Percentiles rank a stretch among this genome's conserved stretches.
Evolutionary conservation across 2,329 filamentous ascomycete species (phyloP).

Genomic region (Trichoderma semiorbis): DNA sequence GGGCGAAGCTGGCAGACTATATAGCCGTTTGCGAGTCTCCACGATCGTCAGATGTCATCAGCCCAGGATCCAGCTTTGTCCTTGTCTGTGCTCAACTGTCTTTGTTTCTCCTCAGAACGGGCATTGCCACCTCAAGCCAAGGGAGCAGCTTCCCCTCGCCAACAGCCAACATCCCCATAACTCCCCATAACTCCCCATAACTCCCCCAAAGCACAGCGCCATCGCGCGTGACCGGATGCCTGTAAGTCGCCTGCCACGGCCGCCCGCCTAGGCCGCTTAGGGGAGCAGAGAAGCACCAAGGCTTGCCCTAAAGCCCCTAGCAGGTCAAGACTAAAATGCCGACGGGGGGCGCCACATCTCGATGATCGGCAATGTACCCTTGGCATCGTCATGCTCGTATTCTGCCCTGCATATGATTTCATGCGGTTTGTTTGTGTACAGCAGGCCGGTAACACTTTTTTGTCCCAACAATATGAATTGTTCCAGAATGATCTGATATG

Average conservation of each 20-base stretch:
- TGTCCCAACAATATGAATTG: neutral
- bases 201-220: neutral
- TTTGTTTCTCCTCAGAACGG: neutral
- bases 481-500: neutral
- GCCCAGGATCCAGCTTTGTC: neutral
- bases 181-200: neutral
- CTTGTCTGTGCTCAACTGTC: neutral
- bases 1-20: neutral
- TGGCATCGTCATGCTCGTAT: slow-evolving; percentile 8
- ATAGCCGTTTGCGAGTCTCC: neutral
- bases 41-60: neutral
- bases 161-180: neutral
- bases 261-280: neutral
- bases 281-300: neutral
- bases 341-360: neutral
- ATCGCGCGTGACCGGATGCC: neutral
- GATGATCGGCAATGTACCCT: neutral
- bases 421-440: neutral
- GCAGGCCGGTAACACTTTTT: neutral
- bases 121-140: neutral
- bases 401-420: neutral
- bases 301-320: neutral
- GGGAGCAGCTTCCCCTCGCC: neutral
- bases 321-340: neutral
- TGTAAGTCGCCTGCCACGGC: neutral